These are phyloP conservation scores for Scleroderma bovista DNA, from an alignment of 768 basidiomycete genomes.

Conservation along the genomic window DNA sequence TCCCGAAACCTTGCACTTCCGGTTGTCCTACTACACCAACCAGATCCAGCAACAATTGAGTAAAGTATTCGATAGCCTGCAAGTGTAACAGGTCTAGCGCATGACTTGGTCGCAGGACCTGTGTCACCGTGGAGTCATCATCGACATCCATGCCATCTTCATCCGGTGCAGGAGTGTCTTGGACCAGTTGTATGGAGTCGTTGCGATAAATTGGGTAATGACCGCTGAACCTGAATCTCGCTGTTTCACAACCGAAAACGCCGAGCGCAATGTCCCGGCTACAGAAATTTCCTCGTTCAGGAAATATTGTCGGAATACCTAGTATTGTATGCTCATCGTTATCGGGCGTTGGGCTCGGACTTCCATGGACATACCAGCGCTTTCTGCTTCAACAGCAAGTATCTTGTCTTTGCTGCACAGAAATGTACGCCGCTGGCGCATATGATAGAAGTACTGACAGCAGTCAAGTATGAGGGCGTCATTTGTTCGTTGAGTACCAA, in stretches of 20 bases:
- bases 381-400: constrained; percentile 49
- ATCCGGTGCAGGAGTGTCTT: constrained; percentile 18
- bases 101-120: constrained; percentile 42
- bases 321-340: constrained; percentile 10
- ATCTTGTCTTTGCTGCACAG: constrained; percentile 69
- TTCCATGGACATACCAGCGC: constrained; percentile 32
- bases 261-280: constrained; percentile 49
- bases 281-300: constrained; percentile 32
- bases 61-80: constrained; percentile 67
- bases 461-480: constrained; percentile 76
- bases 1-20: constrained; percentile 37
- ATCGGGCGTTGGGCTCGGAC: background rate
- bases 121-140: constrained; percentile 37
- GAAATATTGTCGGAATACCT: constrained; percentile 23
- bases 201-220: constrained; percentile 34
- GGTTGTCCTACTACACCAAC: constrained; percentile 49
- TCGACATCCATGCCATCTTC: constrained; percentile 60
- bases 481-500: constrained; percentile 41
- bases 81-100: constrained; percentile 62
- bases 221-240: constrained; percentile 35
- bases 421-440: constrained; percentile 41
- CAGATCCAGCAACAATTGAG: constrained; percentile 51
- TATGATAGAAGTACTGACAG: constrained; percentile 50
- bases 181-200: constrained; percentile 17
- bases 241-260: constrained; percentile 39